Percentiles rank a stretch among this genome's conserved stretches.
Conservation (phyloP, 352 stramenopile species). For the Phytophthora colocasiae region DNA sequence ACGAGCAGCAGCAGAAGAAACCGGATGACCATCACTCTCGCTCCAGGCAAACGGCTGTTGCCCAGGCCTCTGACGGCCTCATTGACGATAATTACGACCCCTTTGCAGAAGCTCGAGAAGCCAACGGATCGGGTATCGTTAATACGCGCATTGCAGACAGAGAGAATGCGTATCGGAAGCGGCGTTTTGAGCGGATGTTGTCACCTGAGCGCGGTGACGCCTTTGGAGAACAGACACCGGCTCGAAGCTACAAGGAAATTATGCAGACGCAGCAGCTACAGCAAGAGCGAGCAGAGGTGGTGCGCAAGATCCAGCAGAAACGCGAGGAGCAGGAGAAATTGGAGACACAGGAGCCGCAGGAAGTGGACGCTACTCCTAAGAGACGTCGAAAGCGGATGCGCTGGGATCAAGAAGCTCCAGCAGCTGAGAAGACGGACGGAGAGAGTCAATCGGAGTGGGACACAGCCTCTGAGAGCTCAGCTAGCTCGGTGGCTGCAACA, state of each 20-base stretch:
- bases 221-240: conserved; percentile 87
- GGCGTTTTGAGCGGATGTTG: conserved; percentile 89
- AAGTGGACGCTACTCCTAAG: conserved; percentile 54
- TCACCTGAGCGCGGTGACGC: conserved; percentile 92
- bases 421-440: conserved; percentile 66
- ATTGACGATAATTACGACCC: conserved; percentile 91
- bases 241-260: conserved; percentile 87
- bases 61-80: conserved; percentile 49
- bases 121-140: conserved; percentile 91
- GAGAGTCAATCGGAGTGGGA: conserved; percentile 82
- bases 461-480: conserved; percentile 54
- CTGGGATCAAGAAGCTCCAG: conserved; percentile 81
- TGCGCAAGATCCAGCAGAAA: conserved; percentile 90
- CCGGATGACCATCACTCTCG: conserved; percentile 41
- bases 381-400: conserved; percentile 81
- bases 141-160: conserved; percentile 95
- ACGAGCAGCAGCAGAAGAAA: conserved; percentile 40
- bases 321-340: conserved; percentile 65
- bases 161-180: conserved; percentile 93
- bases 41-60: conserved; percentile 1
- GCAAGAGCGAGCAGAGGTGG: conserved; percentile 85
- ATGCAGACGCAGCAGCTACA: conserved; percentile 93
- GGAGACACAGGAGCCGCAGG: conserved; percentile 35
- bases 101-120: conserved; percentile 83
- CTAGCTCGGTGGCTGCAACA: conserved; percentile 42